Base-by-base conservation (phyloP, 2,329 filamentous ascomycete species). In the Metarhizium humberi region DNA sequence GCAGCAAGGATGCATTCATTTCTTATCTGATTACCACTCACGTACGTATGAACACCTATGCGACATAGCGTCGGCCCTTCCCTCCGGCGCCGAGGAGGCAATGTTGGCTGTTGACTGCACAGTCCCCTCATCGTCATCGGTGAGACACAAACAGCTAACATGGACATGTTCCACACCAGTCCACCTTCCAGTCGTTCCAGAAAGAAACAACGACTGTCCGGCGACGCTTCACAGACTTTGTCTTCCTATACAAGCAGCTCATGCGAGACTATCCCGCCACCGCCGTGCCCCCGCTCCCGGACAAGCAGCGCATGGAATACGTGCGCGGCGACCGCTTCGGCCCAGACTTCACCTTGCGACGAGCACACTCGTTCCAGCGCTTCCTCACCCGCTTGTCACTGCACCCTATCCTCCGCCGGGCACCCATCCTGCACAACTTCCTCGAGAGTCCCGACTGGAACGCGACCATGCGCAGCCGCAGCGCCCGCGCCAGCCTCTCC, bases 291-390 rank as follows among this genome's bases (percentile, higher is more conserved):
- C 94, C 94, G 50, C 78, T 99, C 54, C 94, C 94, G 53, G 94
- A 97, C 74, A 99, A 97, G 78, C 92, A 97, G 78, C 95, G 95
- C 73, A 96, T 99, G 89, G 91, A 96, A 67, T 97, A 97, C 68
- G 94, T 97, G 52, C 88, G 92, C 40, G 94, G 94, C 63, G 92
- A 97, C 75, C 87, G 94, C 59, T 99, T 99, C 71, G 91, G 92
- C 8, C 74, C 86, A 51, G 94, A 97, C 73, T 99, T 99, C 69
- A 99, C 91, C 38, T 79, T 84, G 49, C 86, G 94, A 38, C 85
- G 94, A 62, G 91, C 90, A 52, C 88, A 92, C 76, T 96, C 92
- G 3, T 79, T 99, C 53, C 87, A 95, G 71, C 88, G 94, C 53
- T 99, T 99, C 69, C 80, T 99, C 49, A 84, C 87, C 65, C 88